Conservation (phyloP, 75 land plant genomes). For the Picea glauca region DNA sequence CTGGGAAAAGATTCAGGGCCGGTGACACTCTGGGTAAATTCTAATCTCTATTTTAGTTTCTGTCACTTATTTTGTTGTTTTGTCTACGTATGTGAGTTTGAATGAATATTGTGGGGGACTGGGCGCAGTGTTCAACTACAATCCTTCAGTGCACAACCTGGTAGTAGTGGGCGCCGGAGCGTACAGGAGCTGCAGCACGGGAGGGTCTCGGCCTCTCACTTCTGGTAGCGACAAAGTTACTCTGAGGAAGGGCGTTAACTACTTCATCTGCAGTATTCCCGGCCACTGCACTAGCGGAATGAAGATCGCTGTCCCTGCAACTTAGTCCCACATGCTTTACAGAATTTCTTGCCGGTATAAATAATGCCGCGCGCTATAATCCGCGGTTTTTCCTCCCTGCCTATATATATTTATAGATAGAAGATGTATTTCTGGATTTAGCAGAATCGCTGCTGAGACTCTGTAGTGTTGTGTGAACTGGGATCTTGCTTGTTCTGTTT, state of each 20-base stretch:
- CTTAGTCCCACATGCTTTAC: neutral
- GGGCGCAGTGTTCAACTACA: constrained; percentile 31
- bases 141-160: constrained; percentile 18
- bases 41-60: neutral
- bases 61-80: neutral
- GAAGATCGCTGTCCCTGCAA: constrained; percentile 26
- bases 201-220: neutral
- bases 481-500: too few relatives aligned
- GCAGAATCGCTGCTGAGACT: too few relatives aligned
- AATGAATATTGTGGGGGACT: too few relatives aligned
- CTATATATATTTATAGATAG: too few relatives aligned
- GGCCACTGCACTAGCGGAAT: constrained; percentile 38
- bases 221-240: constrained; percentile 27
- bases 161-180: constrained; percentile 25
- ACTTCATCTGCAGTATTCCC: constrained; percentile 34
- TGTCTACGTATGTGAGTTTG: neutral
- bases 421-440: too few relatives aligned
- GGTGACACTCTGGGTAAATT: constrained; percentile 51
- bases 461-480: too few relatives aligned
- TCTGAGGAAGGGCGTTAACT: constrained; percentile 28
- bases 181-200: constrained; percentile 19
- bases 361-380: too few relatives aligned
- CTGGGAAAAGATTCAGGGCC: constrained; percentile 30
- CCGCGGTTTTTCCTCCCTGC: too few relatives aligned
- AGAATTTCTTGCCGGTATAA: too few relatives aligned